A percentile compares a stretch with the other conserved stretches of the same genome.
These are phyloP conservation scores for Phytophthora idaei DNA, from an alignment of 352 stramenopile genomes.

Conservation along the genomic window DNA sequence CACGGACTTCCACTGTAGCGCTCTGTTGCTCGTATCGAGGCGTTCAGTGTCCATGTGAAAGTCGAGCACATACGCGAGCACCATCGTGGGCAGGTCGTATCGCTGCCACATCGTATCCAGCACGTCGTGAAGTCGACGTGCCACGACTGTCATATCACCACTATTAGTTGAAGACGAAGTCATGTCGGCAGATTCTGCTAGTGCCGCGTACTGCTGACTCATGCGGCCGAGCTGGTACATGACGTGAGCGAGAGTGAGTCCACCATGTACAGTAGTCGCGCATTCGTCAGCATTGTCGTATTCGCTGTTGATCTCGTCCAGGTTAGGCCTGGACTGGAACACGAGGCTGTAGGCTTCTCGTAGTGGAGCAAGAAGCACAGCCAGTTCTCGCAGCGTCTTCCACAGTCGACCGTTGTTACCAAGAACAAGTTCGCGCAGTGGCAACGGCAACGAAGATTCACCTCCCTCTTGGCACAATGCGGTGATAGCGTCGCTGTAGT, in stretches of 20 bases:
- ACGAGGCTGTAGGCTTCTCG: slow-evolving; percentile 68
- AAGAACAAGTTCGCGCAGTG: slow-evolving; percentile 65
- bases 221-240: slow-evolving; percentile 83
- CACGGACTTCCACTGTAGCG: slow-evolving; percentile 61
- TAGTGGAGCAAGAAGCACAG: slow-evolving; percentile 56
- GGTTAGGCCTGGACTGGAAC: slow-evolving; percentile 39
- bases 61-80: slow-evolving; percentile 81
- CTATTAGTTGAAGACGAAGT: slow-evolving; percentile 13
- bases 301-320: slow-evolving; percentile 12
- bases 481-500: slow-evolving; percentile 63
- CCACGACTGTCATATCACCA: slow-evolving; percentile 33
- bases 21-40: slow-evolving; percentile 57
- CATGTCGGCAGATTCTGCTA: slow-evolving; percentile 32
- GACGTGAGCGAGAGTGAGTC: slow-evolving; percentile 71
- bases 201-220: slow-evolving; percentile 65
- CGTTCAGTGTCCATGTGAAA: slow-evolving; percentile 70
- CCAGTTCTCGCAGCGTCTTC: slow-evolving; percentile 50
- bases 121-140: slow-evolving; percentile 51
- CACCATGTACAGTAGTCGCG: slow-evolving; percentile 36
- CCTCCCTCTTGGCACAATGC: slow-evolving; percentile 45
- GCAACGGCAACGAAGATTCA: slow-evolving; percentile 33
- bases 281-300: slow-evolving; percentile 42
- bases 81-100: slow-evolving; percentile 76
- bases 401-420: slow-evolving; percentile 49
- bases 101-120: slow-evolving; percentile 70